Evolutionary conservation across 768 basidiomycete genomes (phyloP).

Genomic region (Phylloporus sp.): DNA sequence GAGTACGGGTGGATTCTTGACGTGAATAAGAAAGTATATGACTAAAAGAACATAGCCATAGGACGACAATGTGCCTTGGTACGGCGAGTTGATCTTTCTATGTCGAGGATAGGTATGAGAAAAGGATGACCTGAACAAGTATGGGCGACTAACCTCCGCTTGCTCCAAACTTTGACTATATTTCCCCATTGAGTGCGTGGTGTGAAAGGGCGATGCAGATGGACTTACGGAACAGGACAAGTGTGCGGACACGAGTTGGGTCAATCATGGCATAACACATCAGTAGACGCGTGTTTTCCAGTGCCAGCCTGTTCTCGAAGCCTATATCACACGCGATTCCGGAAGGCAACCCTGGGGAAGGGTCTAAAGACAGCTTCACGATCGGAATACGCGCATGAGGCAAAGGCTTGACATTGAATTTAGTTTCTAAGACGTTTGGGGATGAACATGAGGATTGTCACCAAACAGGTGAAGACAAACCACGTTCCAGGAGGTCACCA

Average conservation of each 20-base stretch:
- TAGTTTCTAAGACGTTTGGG: constrained; percentile 65
- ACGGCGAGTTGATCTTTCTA: constrained; percentile 98
- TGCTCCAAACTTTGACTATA: constrained; percentile 98
- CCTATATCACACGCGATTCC: constrained; percentile 99
- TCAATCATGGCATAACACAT: constrained; percentile 98
- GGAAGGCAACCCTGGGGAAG: constrained; percentile 72
- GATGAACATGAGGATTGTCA: constrained; percentile 11
- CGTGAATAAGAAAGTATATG: constrained; percentile 96
- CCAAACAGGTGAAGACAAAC: constrained; percentile 44
- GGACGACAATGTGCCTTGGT: constrained; percentile 92
- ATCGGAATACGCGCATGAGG: constrained; percentile 98
- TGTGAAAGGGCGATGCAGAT: constrained; percentile 11
- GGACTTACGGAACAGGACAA: constrained; percentile 93
- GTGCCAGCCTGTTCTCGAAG: constrained; percentile 93
- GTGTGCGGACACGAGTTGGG: constrained; percentile 85
- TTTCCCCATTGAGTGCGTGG: constrained; percentile 9
- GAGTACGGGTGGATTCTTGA: constrained; percentile 94
- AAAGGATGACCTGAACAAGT: neutral
- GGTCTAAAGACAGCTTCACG: constrained; percentile 91
- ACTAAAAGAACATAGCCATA: constrained; percentile 98
- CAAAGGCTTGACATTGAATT: constrained; percentile 92
- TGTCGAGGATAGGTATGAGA: constrained; percentile 1
- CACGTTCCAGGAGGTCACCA: constrained; percentile 88
- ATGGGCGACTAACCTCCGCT: constrained; percentile 59
- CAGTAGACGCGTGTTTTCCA: constrained; percentile 94